phyloP scores from a whole-genome alignment of 2,329 filamentous ascomycete genomes.

The Xylariaceae sp. region DNA sequence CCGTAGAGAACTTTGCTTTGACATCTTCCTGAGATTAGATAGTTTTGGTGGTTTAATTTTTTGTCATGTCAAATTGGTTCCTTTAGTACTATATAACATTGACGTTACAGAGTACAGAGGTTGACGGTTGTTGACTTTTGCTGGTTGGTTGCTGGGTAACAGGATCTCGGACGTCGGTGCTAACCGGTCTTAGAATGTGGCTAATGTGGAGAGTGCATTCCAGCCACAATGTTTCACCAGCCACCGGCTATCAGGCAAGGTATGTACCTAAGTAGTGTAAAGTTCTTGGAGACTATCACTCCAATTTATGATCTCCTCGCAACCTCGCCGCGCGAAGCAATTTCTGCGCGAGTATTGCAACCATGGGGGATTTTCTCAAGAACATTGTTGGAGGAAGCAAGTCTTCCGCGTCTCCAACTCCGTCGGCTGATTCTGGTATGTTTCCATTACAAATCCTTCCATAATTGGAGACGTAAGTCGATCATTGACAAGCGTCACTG shows the following conservation, averaged over 20 bases:
- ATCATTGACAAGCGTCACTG: neutral
- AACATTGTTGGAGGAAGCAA: constrained; percentile 71
- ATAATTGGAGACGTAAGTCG: constrained; percentile 16
- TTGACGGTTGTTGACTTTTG: constrained; percentile 30
- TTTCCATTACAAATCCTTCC: constrained; percentile 24
- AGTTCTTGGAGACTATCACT: neutral
- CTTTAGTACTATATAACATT: neutral
- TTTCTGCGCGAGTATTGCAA: constrained; percentile 31
- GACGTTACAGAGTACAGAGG: neutral
- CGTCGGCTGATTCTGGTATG: constrained; percentile 66
- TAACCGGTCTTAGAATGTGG: neutral
- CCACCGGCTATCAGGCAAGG: neutral
- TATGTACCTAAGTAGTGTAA: too few species aligned
- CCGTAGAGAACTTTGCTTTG: constrained; percentile 45
- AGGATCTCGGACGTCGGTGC: neutral
- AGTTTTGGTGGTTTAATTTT: neutral
- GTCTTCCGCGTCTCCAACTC: constrained; percentile 53
- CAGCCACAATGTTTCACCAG: neutral
- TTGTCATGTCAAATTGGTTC: constrained; percentile 2
- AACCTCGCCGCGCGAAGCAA: constrained; percentile 24
- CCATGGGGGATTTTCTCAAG: constrained; percentile 65
- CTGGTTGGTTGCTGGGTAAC: constrained; percentile 20
- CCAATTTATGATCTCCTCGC: constrained; percentile 12
- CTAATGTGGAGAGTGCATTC: too few species aligned
- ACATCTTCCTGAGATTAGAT: constrained; percentile 42